A percentile compares a stretch with the other conserved stretches of the same genome.
Evolutionary conservation across 768 basidiomycete genomes (phyloP).

Genomic region (Hydnum rufescens): DNA sequence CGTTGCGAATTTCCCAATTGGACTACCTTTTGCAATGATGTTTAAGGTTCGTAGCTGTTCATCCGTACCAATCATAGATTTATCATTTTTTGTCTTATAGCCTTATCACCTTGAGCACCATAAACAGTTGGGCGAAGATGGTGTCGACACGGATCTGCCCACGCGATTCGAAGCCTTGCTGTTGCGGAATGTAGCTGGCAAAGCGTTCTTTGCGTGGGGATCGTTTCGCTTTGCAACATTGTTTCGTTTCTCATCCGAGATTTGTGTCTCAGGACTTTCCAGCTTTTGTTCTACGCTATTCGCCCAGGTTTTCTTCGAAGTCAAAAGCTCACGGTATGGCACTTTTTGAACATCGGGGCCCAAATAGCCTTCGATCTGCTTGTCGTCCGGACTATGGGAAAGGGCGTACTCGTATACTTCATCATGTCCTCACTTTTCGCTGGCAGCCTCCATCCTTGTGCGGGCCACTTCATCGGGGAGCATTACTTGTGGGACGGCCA

Average conservation of each 20-base stretch:
- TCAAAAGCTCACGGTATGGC: conserved; percentile 69
- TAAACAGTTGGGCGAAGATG: conserved; percentile 88
- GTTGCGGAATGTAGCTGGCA: conserved; percentile 89
- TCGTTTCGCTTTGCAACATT: conserved; percentile 1
- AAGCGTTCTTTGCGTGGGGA: conserved; percentile 89
- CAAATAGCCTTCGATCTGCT: conserved; percentile 57
- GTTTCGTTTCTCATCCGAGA: background rate
- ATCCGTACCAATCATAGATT: background rate
- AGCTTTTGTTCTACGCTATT: conserved; percentile 94
- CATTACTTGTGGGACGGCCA: conserved; percentile 89
- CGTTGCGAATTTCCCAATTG: conserved; percentile 83
- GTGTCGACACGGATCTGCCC: conserved; percentile 89
- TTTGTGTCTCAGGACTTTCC: conserved; percentile 52
- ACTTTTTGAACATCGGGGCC: conserved; percentile 49
- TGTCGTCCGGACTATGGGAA: conserved; percentile 32
- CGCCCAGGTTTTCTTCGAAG: conserved; percentile 82
- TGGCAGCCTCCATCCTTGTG: conserved; percentile 86
- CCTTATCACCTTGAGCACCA: conserved; percentile 93
- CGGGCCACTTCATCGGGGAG: conserved; percentile 95
- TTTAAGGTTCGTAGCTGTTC: conserved; percentile 50
- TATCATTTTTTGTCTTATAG: conserved; percentile 19
- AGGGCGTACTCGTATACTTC: conserved; percentile 45
- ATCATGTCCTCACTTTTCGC: conserved; percentile 87
- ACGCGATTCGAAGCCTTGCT: conserved; percentile 65
- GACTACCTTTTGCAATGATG: conserved; percentile 81